A percentile compares a stretch with the other conserved stretches of the same genome.
phyloP scores from a whole-genome alignment of 1,139 yeast genomes.

The Nematodospora anomalae region DNA sequence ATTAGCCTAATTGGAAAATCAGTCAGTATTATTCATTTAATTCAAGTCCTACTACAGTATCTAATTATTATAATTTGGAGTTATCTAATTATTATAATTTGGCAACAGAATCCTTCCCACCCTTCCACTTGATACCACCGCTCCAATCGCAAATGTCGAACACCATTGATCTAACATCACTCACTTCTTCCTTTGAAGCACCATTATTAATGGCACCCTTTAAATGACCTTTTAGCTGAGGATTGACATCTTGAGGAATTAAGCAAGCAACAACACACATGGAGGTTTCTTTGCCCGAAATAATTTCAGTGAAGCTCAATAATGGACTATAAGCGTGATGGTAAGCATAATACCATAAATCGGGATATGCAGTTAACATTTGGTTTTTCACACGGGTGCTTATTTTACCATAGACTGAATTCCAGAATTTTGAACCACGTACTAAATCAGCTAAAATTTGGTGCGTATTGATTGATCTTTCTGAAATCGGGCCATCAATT shows the following conservation, averaged over 20 bases:
- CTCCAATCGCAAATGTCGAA: constrained; percentile 73
- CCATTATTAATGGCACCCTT: constrained; percentile 84
- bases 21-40: too few species aligned
- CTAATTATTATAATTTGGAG: too few species aligned
- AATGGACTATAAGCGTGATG: constrained; percentile 78
- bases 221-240: constrained; percentile 87
- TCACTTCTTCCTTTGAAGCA: constrained; percentile 62
- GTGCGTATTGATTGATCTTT: constrained; percentile 30
- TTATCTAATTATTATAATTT: constrained; percentile 36
- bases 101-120: constrained; percentile 64
- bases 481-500: constrained; percentile 45
- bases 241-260: constrained; percentile 93
- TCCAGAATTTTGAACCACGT: constrained; percentile 73
- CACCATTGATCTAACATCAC: constrained; percentile 59
- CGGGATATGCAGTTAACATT: constrained; percentile 77
- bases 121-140: constrained; percentile 52
- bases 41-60: too few species aligned
- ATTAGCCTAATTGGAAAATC: too few species aligned
- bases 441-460: constrained; percentile 31
- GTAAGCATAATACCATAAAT: constrained; percentile 72
- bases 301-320: constrained; percentile 63
- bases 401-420: constrained; percentile 72
- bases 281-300: constrained; percentile 71
- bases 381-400: constrained; percentile 66
- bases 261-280: constrained; percentile 75